Base-by-base conservation (phyloP, 1,284 basidiomycete genomes). In the Malassezia equina region DNA sequence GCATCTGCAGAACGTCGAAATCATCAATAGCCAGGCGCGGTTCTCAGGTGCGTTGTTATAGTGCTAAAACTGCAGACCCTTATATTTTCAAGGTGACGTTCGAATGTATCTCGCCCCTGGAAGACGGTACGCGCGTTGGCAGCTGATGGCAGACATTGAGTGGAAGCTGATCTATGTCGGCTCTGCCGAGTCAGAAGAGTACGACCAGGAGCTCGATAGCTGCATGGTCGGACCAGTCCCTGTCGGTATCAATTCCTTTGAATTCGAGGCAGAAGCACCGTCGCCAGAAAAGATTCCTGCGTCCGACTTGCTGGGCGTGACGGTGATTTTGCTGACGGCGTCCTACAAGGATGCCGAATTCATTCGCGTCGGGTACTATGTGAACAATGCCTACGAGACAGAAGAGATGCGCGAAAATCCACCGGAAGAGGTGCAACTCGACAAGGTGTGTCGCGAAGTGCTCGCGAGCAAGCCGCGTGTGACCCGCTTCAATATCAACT, bases 151-250 rank as follows among this genome's bases (percentile, higher is more conserved):
- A 91, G 93, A 98, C 76, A 82, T 98, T 61, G 93, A 98, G 76
- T 98, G 93, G 93, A 85, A 84, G 64, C 82, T 99, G 61, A 90
- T 95, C 61, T 98, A 95, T 75, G 93, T 98, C 49, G 90, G 94
- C 3, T 90, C 86, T 1, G 90, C 94, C 0, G 89, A 86, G 15
- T 83, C 86, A 67, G 87, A 90, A 71, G 84, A 88, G 49, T 86
- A 88, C 47, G 91, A 95, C 76, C 91, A 96, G 76, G 91, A 95
- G 76, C 81, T 96, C 7, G 93, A 96, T 74, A 75, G 71, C 47
- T 77, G 75, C 60, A 75, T 77, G 80, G 81, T 99, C 32, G 94
- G 93, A 0, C 93, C 93, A 2, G 88, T 99, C 15, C 93, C 93
- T 4, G 68, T 69, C 15, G 69, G 67, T 65, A 52, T 95, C 66